A percentile compares a stretch with the other conserved stretches of the same genome.
These are phyloP conservation scores for Calamus simplicifolius DNA, from an alignment of 176 grass and related monocot species.

Conservation along the genomic window DNA sequence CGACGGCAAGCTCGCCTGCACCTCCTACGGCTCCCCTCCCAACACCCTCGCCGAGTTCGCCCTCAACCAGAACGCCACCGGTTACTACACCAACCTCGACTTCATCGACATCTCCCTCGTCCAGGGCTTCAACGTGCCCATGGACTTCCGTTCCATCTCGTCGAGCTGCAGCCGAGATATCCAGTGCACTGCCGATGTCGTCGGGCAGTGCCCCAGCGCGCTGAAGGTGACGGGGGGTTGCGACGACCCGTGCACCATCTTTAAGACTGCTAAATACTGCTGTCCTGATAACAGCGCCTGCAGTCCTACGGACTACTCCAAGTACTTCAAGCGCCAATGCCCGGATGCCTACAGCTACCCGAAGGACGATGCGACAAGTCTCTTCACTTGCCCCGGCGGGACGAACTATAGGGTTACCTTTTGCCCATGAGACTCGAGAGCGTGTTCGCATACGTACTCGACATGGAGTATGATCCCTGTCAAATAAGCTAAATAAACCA, in stretches of 20 bases:
- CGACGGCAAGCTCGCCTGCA: constrained; percentile 19
- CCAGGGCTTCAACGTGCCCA: constrained; percentile 57
- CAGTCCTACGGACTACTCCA: constrained; percentile 26
- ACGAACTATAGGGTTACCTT: constrained; percentile 45
- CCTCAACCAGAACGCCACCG: constrained; percentile 10
- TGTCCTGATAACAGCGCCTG: constrained; percentile 4
- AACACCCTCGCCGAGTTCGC: constrained; percentile 46
- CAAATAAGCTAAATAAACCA: no score
- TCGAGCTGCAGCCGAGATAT: constrained; percentile 5
- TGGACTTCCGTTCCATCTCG: constrained; percentile 31
- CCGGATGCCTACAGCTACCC: constrained; percentile 41
- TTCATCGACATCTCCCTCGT: constrained; percentile 47
- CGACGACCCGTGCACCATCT: constrained; percentile 35
- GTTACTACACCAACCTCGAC: constrained; percentile 7
- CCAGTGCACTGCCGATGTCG: constrained; percentile 18
- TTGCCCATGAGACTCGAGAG: constrained; percentile 19
- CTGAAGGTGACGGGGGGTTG: constrained; percentile 25
- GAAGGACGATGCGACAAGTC: constrained; percentile 18
- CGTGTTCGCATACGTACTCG: no score
- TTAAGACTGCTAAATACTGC: constrained; percentile 26
- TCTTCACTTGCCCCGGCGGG: constrained; percentile 29
- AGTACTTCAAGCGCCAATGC: constrained; percentile 39
- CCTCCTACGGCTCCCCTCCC: constrained; percentile 3
- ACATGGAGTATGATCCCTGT: no score
- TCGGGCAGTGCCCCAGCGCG: constrained; percentile 23